phyloP scores from a whole-genome alignment of 371 early-diverging fungal genomes.

The Mucor velutinosus region DNA sequence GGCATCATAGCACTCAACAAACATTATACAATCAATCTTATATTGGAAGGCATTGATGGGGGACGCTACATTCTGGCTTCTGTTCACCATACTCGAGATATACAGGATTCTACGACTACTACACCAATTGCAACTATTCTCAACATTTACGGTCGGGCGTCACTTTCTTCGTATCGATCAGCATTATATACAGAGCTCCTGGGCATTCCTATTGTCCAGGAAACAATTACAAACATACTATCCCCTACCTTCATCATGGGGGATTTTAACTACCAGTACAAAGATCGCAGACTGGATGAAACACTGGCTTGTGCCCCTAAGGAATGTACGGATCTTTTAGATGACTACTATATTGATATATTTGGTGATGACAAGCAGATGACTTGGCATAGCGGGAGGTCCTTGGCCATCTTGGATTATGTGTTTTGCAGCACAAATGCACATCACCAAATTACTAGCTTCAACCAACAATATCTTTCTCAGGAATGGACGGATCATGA shows the following conservation, averaged over 20 bases:
- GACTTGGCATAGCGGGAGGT: not conserved
- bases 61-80: not conserved
- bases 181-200: not conserved
- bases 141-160: not conserved
- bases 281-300: not conserved
- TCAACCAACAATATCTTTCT: not conserved
- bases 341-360: not conserved
- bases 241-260: not conserved
- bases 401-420: not conserved
- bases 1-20: not conserved
- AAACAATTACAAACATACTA: not conserved
- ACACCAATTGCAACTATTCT: not conserved
- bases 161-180: not conserved
- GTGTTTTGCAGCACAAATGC: not conserved
- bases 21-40: not conserved
- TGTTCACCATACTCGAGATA: not conserved
- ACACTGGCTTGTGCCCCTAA: not conserved
- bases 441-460: not conserved
- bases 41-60: not conserved
- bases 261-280: too few species aligned
- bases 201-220: not conserved
- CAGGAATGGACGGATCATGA: slow-evolving; percentile 1
- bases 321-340: not conserved
- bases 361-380: not conserved
- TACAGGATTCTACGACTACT: not conserved